Evolutionary conservation across 306 rosid genomes (phyloP).

Genomic region (Acacia confusa): DNA sequence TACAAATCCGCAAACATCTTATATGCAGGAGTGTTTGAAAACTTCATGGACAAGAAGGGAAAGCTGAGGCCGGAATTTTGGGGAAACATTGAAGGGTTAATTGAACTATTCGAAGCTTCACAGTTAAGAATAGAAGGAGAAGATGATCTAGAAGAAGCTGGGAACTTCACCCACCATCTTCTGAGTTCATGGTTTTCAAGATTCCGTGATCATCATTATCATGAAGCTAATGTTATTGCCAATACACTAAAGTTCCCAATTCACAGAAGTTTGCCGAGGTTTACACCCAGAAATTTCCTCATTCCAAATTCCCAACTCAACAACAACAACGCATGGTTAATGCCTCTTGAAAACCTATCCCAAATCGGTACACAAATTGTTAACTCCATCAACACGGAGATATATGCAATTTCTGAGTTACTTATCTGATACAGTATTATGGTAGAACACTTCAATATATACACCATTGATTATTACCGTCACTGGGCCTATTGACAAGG

Average conservation of each 20-base stretch:
- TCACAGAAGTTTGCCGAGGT: conserved; percentile 39
- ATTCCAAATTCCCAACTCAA: neutral
- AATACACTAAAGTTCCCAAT: conserved; percentile 28
- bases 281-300: conserved; percentile 24
- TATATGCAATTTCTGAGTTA: conserved; percentile 11
- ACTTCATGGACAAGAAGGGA: conserved; percentile 17
- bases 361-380: conserved; percentile 14
- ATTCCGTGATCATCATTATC: neutral
- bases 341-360: conserved; percentile 13
- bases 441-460: no score
- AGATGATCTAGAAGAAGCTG: conserved; percentile 26
- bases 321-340: conserved; percentile 19
- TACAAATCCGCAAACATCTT: neutral
- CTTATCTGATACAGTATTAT: neutral
- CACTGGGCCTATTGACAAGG: no score
- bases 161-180: conserved; percentile 8
- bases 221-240: neutral
- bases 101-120: conserved; percentile 39
- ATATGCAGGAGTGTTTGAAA: conserved; percentile 6
- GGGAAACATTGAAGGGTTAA: conserved; percentile 23
- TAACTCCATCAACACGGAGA: conserved; percentile 34
- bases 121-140: conserved; percentile 35
- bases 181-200: conserved; percentile 18
- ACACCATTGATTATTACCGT: no score
- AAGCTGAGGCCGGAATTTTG: neutral